Conservation (phyloP, 2,329 filamentous ascomycete genomes). For the Massarina eburnea region DNA sequence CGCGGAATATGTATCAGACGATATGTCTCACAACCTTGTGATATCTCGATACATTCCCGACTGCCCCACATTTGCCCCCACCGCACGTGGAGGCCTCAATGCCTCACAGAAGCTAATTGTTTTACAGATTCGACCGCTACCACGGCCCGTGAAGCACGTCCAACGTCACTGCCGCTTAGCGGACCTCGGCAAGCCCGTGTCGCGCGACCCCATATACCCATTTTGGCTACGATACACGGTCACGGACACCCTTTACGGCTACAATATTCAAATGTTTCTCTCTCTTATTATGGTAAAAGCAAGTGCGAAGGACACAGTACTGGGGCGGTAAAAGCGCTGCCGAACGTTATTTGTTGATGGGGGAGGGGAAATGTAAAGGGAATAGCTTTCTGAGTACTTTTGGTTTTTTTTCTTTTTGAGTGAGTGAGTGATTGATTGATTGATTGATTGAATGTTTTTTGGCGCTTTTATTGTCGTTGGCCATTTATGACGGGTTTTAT, state of each 20-base stretch:
- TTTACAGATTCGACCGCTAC: slow-evolving; percentile 35
- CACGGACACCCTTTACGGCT: slow-evolving; percentile 2
- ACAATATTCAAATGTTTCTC: neutral
- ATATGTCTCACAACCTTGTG: too few species aligned
- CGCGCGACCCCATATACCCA: slow-evolving; percentile 1
- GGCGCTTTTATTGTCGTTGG: too few species aligned
- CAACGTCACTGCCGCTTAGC: slow-evolving; percentile 4
- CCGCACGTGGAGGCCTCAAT: slow-evolving; percentile 10
- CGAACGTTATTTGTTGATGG: too few species aligned
- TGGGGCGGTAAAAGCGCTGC: too few species aligned
- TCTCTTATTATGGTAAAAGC: neutral
- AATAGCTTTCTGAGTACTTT: too few species aligned
- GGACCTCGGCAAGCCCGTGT: neutral
- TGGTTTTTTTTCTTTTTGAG: too few species aligned
- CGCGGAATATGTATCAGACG: neutral
- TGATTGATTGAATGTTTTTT: too few species aligned
- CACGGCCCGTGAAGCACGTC: slow-evolving; percentile 26
- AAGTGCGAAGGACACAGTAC: too few species aligned
- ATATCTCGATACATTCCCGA: too few species aligned
- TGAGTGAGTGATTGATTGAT: too few species aligned
- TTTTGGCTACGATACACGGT: slow-evolving; percentile 3
- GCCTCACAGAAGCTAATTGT: slow-evolving; percentile 10
- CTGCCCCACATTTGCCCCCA: slow-evolving; percentile 9
- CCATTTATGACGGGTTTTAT: too few species aligned
- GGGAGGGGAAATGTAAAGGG: too few species aligned